A percentile compares a stretch with the other conserved stretches of the same genome.
Evolutionary conservation across 495 filamentous ascomycete species (phyloP).

Genomic region (Neurospora sp.): DNA sequence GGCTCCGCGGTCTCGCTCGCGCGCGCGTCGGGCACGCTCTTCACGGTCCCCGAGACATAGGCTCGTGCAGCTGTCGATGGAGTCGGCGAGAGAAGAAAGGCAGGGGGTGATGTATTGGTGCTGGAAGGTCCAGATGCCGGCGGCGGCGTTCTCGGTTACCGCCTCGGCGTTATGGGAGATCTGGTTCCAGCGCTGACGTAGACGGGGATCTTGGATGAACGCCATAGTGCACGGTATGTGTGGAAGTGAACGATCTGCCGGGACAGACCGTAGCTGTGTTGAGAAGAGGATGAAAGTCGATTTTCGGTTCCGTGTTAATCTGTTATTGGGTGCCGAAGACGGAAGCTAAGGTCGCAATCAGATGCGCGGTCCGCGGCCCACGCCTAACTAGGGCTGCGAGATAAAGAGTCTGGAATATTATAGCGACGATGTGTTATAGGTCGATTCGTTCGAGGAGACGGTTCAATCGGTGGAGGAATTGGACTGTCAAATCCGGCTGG

Average conservation of each 20-base stretch:
- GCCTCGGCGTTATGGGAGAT: conserved; percentile 86
- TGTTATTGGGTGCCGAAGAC: not conserved
- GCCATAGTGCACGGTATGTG: conserved; percentile 23
- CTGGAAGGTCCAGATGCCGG: conserved; percentile 76
- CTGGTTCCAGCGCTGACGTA: conserved; percentile 88
- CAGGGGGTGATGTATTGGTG: conserved; percentile 81
- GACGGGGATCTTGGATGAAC: conserved; percentile 75
- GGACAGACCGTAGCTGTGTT: not conserved
- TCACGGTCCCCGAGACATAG: conserved; percentile 65
- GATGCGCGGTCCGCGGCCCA: not conserved
- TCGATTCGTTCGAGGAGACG: not conserved
- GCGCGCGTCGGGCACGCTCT: conserved; percentile 58
- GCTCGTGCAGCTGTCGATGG: conserved; percentile 57
- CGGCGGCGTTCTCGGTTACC: conserved; percentile 84
- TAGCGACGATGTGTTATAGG: not conserved
- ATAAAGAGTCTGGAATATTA: not conserved
- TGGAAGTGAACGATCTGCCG: not conserved
- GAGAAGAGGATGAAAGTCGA: not conserved
- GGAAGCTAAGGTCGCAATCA: not conserved
- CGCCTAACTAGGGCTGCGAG: not conserved
- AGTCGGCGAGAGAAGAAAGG: conserved; percentile 51
- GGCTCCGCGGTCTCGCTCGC: conserved; percentile 40
- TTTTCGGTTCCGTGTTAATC: not conserved
- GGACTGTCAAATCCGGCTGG: not conserved
- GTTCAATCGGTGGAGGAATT: not conserved